Conservation (phyloP, 2,329 filamentous ascomycete species). For the Aureobasidium sp. region DNA sequence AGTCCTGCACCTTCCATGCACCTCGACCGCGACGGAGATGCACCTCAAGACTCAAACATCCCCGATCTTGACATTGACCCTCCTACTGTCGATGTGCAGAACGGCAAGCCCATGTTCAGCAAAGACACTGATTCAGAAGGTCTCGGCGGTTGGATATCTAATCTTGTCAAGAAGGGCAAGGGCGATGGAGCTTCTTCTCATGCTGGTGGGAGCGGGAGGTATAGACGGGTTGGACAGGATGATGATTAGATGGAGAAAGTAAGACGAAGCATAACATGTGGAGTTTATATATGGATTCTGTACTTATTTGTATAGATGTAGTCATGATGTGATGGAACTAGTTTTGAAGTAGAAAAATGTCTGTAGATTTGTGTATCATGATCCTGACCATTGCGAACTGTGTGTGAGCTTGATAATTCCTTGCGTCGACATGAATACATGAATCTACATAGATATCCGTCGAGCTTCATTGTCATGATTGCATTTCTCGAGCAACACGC, state of each 20-base stretch:
- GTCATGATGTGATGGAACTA: background rate
- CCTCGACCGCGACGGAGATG: conserved; percentile 45
- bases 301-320: conserved; percentile 3
- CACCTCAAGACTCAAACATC: conserved; percentile 48
- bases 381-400: background rate
- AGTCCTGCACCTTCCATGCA: conserved; percentile 77
- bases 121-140: conserved; percentile 41
- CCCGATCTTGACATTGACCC: conserved; percentile 77
- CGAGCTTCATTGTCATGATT: background rate
- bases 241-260: background rate
- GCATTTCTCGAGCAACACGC: too few species aligned
- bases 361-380: background rate
- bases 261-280: background rate
- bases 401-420: background rate
- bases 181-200: conserved; percentile 31
- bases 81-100: conserved; percentile 50
- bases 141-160: conserved; percentile 61
- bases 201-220: conserved; percentile 35
- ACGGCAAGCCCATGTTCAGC: conserved; percentile 41
- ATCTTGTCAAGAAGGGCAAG: conserved; percentile 51
- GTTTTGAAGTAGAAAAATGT: background rate
- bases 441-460: background rate
- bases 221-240: conserved; percentile 39
- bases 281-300: background rate
- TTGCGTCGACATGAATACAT: background rate